These are phyloP conservation scores for Hirsutella rhossiliensis DNA, from an alignment of 2,329 filamentous ascomycete species.

Conservation along the genomic window DNA sequence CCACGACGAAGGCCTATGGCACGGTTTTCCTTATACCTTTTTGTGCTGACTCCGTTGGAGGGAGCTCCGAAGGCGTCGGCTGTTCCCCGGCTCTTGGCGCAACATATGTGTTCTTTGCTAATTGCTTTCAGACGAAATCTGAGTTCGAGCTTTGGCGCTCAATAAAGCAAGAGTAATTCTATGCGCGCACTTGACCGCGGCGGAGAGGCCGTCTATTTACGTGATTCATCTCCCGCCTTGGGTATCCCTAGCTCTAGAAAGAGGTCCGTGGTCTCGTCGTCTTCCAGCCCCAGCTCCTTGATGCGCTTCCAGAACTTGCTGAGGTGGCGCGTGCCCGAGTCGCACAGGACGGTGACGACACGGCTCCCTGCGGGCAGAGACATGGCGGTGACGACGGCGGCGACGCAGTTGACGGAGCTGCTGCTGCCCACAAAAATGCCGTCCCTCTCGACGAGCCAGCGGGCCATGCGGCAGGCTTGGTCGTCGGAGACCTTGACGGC, in stretches of 20 bases:
- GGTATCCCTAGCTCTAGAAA: constrained; percentile 37
- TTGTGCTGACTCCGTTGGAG: not conserved
- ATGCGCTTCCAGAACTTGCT: constrained; percentile 77
- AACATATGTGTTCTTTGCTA: not conserved
- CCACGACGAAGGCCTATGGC: not conserved
- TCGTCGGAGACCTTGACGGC: constrained; percentile 79
- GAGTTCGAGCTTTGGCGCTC: not conserved
- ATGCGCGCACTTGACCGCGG: not conserved
- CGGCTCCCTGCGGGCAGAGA: constrained; percentile 47
- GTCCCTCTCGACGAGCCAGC: constrained; percentile 91
- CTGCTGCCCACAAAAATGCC: constrained; percentile 91
- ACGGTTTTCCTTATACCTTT: not conserved
- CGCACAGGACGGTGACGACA: constrained; percentile 76
- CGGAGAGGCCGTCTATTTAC: not conserved
- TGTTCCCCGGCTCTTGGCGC: not conserved
- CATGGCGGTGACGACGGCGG: constrained; percentile 57
- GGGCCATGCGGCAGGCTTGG: constrained; percentile 87
- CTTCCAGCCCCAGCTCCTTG: constrained; percentile 55
- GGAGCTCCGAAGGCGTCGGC: not conserved
- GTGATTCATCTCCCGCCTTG: constrained; percentile 1
- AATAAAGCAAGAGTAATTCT: no score
- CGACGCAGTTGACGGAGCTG: constrained; percentile 92
- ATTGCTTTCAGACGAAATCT: not conserved
- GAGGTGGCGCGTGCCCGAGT: constrained; percentile 69
- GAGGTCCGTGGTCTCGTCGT: constrained; percentile 35